Conservation (phyloP, 164 flowering plant species). For the Aristolochia californica region DNA sequence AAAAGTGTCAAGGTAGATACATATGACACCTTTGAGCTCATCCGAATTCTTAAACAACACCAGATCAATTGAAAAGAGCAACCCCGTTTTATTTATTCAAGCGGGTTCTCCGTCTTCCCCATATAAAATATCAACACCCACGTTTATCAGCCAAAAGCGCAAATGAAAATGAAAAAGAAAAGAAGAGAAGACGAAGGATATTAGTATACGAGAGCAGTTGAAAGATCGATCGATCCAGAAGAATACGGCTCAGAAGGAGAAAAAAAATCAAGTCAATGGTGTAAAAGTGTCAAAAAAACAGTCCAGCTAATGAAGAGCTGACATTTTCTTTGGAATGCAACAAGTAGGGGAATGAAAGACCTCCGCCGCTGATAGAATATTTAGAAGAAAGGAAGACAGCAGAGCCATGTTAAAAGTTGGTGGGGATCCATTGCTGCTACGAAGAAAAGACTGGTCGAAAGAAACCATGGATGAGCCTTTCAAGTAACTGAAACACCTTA, state of each 20-base stretch:
- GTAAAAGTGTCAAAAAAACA: neutral
- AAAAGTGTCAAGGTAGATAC: neutral
- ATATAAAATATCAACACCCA: neutral
- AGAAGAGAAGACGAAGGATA: neutral
- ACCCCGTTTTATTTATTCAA: neutral
- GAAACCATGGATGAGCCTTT: no score
- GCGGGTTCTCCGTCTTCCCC: neutral
- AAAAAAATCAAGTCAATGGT: neutral
- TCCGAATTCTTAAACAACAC: neutral
- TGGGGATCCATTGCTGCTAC: neutral
- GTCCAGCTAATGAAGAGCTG: slow-evolving; percentile 5
- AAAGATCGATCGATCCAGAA: neutral
- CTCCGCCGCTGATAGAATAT: neutral
- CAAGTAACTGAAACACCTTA: no score
- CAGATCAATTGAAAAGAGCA: neutral
- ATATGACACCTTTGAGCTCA: slow-evolving; percentile 7
- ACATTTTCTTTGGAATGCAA: neutral
- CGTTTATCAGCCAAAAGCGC: neutral
- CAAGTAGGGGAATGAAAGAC: neutral
- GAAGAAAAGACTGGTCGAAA: no score
- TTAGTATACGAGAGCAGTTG: neutral
- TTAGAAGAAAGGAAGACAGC: neutral
- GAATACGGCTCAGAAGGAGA: neutral
- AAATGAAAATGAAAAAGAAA: neutral
- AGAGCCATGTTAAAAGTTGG: neutral